Base-by-base conservation (phyloP, 2,329 filamentous ascomycete genomes). In the Colletotrichum sansevieriae region DNA sequence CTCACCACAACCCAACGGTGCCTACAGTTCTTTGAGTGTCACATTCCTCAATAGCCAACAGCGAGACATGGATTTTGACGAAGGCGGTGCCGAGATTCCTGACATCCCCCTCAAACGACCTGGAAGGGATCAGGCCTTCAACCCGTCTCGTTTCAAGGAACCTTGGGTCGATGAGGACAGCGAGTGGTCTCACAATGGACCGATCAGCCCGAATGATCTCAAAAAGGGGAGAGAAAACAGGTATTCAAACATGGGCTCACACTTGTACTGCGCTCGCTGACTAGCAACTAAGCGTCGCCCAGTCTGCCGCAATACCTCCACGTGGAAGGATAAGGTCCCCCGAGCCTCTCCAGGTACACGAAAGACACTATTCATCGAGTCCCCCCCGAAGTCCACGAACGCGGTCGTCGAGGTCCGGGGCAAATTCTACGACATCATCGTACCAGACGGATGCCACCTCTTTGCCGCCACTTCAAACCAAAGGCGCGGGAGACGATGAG, bases 351-450 rank as follows among this genome's bases (percentile, higher is more conserved):
- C 70, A 71, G 20, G 57, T 47, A n/a, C 71, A 71, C 15, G 72
- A 71, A 15, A 49, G 63, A 15, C 71, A 70, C 13, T 70, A 70
- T 20, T 75, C 76, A 7, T 73, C 73, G n/a, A 76, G 71, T 22
- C 70, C 71, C 6, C 72, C 71, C 7, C 75, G 71, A 51, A 79
- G 75, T 62, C 67, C 74, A 7, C 63, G 73, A 13, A 74, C 77
- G 41, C 72, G 63, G 25, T 76, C 76, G 12, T 74, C 73, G 22
- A 72, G 72, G 37, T 78, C 76, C 4, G 70, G 70, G 11, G 72
- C 70, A 20, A 73, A 73, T 46, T 79, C 77, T 0, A 75, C 74
- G 15, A 68, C 72, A 12, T 78, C 76, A 7, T 77, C 75, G 2
- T 65, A 73, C 37, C 76, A 77, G 64, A 75, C 71, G 29, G 73